Evolutionary conservation across 805 yeast genomes (phyloP).

Genomic region (Candida xiaguanensis): DNA sequence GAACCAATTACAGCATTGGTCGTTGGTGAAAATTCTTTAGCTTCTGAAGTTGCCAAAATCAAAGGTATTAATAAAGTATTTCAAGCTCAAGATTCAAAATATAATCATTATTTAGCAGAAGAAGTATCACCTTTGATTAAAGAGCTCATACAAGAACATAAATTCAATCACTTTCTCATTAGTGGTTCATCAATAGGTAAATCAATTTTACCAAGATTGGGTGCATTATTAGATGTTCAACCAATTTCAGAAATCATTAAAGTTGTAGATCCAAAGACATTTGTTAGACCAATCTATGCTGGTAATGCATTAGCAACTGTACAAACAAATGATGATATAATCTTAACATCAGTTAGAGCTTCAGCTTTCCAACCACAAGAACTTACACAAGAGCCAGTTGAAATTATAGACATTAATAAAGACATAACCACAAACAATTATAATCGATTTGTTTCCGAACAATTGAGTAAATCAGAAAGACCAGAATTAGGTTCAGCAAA

Average conservation of each 20-base stretch:
- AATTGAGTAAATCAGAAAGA: conserved; percentile 71
- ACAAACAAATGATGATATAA: conserved; percentile 58
- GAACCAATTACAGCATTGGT: conserved; percentile 78
- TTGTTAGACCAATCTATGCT: conserved; percentile 92
- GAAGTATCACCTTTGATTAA: conserved; percentile 65
- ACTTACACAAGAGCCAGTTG: conserved; percentile 33
- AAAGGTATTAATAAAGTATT: conserved; percentile 53
- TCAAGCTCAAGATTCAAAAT: conserved; percentile 54
- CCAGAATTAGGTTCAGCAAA: conserved; percentile 88
- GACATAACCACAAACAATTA: conserved; percentile 34
- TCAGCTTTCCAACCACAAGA: conserved; percentile 61
- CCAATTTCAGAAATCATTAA: conserved; percentile 80
- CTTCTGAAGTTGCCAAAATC: conserved; percentile 48
- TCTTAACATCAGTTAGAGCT: conserved; percentile 75
- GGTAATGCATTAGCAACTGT: conserved; percentile 91
- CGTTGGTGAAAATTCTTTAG: conserved; percentile 58
- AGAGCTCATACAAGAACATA: conserved; percentile 38
- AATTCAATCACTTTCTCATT: conserved; percentile 68
- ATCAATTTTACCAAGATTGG: conserved; percentile 79
- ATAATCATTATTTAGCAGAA: conserved; percentile 77
- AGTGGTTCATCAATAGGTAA: conserved; percentile 89
- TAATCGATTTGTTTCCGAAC: conserved; percentile 71
- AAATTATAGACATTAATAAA: conserved; percentile 46
- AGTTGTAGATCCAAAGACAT: conserved; percentile 64
- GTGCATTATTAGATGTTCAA: conserved; percentile 80